A percentile compares a stretch with the other conserved stretches of the same genome.
Evolutionary conservation across 2,329 filamentous ascomycete genomes (phyloP).

Genomic region (Onygenales sp.): DNA sequence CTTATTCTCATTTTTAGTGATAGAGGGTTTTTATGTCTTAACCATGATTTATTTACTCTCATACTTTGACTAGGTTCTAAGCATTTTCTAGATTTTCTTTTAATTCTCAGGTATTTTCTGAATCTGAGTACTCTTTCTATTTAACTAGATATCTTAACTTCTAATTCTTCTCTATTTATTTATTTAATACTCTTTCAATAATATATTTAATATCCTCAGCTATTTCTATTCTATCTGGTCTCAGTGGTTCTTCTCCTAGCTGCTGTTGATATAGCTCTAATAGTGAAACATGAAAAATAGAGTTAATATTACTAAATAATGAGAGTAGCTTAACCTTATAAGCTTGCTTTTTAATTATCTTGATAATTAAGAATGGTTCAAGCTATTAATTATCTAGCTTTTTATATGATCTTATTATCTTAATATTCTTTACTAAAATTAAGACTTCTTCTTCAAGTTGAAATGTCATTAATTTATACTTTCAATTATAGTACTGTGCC

Average conservation of each 20-base stretch:
- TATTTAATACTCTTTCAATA: neutral
- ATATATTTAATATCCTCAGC: neutral
- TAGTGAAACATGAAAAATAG: neutral
- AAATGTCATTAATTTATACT: neutral
- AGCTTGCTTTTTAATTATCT: neutral
- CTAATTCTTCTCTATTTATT: neutral
- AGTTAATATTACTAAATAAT: neutral
- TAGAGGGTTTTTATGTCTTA: too few species aligned
- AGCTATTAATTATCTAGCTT: conserved; percentile 2
- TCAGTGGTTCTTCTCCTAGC: neutral
- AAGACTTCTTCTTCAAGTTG: neutral
- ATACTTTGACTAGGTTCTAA: neutral
- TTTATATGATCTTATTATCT: neutral
- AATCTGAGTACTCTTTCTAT: neutral
- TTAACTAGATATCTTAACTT: neutral
- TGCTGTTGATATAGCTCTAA: neutral
- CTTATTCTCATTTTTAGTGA: too few species aligned
- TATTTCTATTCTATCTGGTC: neutral
- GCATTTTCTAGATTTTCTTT: too few species aligned
- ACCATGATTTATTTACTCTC: too few species aligned
- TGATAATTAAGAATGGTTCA: neutral
- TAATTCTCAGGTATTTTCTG: neutral
- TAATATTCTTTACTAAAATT: neutral
- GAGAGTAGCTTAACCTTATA: neutral
- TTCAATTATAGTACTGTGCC: neutral